Evolutionary conservation across 2,329 filamentous ascomycete species (phyloP).

Genomic region (Ceratocystis lukuohia): DNA sequence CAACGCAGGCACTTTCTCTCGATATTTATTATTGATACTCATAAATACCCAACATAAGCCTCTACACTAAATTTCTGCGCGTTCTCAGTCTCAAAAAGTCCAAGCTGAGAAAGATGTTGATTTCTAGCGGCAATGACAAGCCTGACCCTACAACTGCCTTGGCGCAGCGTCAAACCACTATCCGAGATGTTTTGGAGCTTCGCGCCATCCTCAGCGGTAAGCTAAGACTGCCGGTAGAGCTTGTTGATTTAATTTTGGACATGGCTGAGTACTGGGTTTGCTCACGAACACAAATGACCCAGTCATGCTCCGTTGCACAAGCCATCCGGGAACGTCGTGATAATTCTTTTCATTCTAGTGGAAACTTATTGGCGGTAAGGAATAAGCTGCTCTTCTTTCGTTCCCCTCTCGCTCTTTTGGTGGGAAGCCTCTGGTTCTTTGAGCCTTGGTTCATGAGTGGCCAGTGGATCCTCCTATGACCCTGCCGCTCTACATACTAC

Average conservation of each 20-base stretch:
- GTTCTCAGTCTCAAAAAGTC: no score
- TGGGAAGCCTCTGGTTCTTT: not conserved
- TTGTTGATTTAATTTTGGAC: slow-evolving; percentile 45
- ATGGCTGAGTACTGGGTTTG: slow-evolving; percentile 50
- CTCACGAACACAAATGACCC: slow-evolving; percentile 23
- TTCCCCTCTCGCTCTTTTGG: not conserved
- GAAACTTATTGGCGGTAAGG: slow-evolving; percentile 10
- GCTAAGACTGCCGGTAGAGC: slow-evolving; percentile 37
- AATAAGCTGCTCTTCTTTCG: not conserved
- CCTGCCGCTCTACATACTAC: not conserved
- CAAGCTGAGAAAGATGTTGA: no score
- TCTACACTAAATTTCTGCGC: no score
- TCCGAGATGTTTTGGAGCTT: slow-evolving; percentile 35
- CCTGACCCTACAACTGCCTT: no score
- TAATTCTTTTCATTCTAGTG: not conserved
- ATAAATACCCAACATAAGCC: no score
- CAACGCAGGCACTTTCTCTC: no score
- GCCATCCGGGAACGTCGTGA: no score
- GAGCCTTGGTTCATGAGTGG: not conserved
- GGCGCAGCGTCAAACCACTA: not conserved
- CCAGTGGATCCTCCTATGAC: not conserved
- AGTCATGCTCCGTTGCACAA: no score
- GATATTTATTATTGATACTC: no score
- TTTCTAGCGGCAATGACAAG: no score
- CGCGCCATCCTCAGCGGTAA: slow-evolving; percentile 35